Evolutionary conservation across 2,329 filamentous ascomycete species (phyloP).

Genomic region (Capronia coronata): DNA sequence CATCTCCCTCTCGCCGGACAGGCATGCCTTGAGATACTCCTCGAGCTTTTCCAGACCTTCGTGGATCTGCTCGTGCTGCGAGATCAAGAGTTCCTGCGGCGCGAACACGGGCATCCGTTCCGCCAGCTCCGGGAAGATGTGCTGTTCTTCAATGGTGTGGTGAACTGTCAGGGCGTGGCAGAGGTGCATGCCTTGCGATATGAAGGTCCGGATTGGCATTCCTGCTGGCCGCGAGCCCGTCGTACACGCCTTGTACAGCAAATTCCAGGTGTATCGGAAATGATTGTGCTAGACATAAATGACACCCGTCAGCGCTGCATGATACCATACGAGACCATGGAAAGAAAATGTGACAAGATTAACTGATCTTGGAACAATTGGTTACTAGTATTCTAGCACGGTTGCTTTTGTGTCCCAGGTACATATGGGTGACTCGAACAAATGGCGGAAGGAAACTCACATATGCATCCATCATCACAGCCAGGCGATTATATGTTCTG

Average conservation of each 20-base stretch:
- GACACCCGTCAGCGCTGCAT: background rate
- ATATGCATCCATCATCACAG: conserved; percentile 49
- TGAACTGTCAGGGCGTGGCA: conserved; percentile 64
- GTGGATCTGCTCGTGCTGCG: conserved; percentile 75
- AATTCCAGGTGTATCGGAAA: conserved; percentile 68
- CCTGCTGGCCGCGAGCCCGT: conserved; percentile 53
- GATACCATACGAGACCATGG: too few relatives aligned
- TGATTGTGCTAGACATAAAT: conserved; percentile 56
- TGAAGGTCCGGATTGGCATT: conserved; percentile 63
- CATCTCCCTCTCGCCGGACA: conserved; percentile 55
- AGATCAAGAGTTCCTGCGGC: conserved; percentile 58
- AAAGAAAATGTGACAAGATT: too few relatives aligned
- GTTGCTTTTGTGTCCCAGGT: background rate
- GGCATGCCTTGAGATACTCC: conserved; percentile 59
- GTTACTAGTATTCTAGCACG: too few relatives aligned
- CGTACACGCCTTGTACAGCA: conserved; percentile 60
- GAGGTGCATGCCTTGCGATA: conserved; percentile 63
- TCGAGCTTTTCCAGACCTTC: conserved; percentile 62
- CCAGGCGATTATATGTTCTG: conserved; percentile 35
- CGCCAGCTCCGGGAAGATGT: conserved; percentile 73
- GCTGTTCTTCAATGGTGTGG: conserved; percentile 74
- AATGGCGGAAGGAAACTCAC: too few relatives aligned
- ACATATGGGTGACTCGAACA: background rate
- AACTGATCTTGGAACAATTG: too few relatives aligned
- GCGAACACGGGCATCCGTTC: conserved; percentile 72